Evolutionary conservation across 2,329 filamentous ascomycete genomes (phyloP).

Genomic region (Cryphonectria carpinicola): DNA sequence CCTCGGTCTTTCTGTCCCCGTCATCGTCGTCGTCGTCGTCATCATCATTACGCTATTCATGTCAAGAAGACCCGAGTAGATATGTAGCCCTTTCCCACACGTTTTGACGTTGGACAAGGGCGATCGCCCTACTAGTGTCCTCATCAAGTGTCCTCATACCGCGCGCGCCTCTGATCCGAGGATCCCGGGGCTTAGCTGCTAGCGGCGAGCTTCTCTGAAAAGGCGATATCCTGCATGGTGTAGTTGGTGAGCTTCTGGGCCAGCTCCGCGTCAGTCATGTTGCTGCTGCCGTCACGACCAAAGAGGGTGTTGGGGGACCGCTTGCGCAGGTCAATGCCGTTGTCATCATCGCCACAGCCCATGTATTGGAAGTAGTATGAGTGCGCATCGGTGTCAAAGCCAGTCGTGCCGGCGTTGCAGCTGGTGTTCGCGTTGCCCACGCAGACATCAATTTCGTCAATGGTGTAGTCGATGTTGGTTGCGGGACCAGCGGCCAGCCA

Average conservation of each 20-base stretch:
- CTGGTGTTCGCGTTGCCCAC: constrained; percentile 48
- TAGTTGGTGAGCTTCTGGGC: constrained; percentile 42
- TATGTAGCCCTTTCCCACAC: neutral
- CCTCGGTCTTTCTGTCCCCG: neutral
- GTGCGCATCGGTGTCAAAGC: constrained; percentile 52
- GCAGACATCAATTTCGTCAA: constrained; percentile 51
- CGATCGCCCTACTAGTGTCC: neutral
- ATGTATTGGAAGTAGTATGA: constrained; percentile 53
- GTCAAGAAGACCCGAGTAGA: neutral
- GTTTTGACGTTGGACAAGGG: neutral
- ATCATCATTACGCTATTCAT: neutral
- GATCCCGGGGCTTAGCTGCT: neutral
- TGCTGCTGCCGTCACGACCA: constrained; percentile 16
- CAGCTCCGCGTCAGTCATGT: constrained; percentile 43
- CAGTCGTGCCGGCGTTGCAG: constrained; percentile 56
- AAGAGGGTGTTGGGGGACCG: constrained; percentile 3
- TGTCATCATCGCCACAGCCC: constrained; percentile 42
- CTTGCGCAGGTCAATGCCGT: constrained; percentile 34
- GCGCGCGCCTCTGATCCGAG: neutral
- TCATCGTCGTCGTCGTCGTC: neutral
- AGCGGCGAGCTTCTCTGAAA: constrained; percentile 15
- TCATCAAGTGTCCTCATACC: neutral
- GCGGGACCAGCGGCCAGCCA: constrained; percentile 53
- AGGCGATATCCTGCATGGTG: constrained; percentile 25
- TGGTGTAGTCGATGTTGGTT: constrained; percentile 41